phyloP scores from a whole-genome alignment of 106 monocot species.

The Apostasia ramifera region DNA sequence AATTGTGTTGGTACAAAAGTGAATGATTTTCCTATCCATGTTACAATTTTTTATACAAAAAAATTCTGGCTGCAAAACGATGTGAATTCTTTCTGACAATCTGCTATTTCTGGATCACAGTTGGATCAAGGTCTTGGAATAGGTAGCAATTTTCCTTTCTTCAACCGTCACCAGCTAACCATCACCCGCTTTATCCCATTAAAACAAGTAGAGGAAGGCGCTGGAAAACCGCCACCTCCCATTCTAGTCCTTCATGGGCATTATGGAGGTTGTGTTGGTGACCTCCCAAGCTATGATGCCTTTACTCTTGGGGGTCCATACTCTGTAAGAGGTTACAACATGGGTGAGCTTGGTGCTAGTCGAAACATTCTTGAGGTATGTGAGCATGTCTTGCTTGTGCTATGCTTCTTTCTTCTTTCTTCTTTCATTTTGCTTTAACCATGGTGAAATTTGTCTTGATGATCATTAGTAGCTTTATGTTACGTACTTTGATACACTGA shows the following conservation, averaged over 20 bases:
- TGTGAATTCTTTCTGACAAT: not conserved
- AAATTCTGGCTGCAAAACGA: too few relatives aligned
- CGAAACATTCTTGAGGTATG: slow-evolving; percentile 87
- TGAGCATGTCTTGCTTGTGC: not conserved
- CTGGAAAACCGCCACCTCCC: slow-evolving; percentile 77
- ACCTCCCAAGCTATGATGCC: slow-evolving; percentile 92
- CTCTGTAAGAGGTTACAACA: slow-evolving; percentile 92
- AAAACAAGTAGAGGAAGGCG: slow-evolving; percentile 75
- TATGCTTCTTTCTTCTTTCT: not conserved
- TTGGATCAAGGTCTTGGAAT: slow-evolving; percentile 93
- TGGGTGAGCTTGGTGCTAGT: slow-evolving; percentile 91
- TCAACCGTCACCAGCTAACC: slow-evolving; percentile 93
- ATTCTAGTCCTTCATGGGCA: slow-evolving; percentile 84
- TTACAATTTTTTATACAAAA: too few relatives aligned
- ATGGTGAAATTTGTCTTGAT: not conserved
- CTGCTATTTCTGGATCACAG: slow-evolving; percentile 23
- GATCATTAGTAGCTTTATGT: too few relatives aligned
- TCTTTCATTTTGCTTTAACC: not conserved
- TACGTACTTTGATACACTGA: too few relatives aligned
- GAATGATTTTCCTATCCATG: too few relatives aligned
- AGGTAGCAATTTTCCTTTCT: slow-evolving; percentile 85
- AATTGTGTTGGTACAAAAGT: too few relatives aligned
- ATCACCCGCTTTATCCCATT: slow-evolving; percentile 74
- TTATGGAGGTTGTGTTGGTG: slow-evolving; percentile 97
- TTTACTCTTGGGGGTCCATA: slow-evolving; percentile 98